These are phyloP conservation scores for Carallia pectinifolia DNA, from an alignment of 345 rosid species.

Conservation along the genomic window DNA sequence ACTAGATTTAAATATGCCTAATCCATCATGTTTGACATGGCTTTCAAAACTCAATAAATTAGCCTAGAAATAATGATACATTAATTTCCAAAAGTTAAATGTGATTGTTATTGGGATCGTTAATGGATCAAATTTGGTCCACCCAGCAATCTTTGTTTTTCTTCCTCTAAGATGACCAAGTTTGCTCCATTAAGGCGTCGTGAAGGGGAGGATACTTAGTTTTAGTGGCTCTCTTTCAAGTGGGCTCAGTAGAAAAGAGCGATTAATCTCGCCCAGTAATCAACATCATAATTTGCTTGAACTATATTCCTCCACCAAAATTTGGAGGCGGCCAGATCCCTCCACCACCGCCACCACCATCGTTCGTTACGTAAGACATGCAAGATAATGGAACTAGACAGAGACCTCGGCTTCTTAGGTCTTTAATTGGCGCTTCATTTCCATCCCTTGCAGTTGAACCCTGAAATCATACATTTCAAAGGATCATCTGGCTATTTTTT, in stretches of 20 bases:
- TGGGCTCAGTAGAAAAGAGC: not conserved
- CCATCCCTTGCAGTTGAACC: conserved; percentile 39
- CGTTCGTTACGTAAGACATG: conserved; percentile 72
- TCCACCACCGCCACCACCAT: conserved; percentile 34
- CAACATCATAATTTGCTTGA: not conserved
- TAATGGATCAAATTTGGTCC: conserved; percentile 81
- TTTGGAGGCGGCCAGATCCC: conserved; percentile 66
- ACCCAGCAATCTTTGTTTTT: conserved; percentile 25
- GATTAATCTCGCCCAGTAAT: not conserved
- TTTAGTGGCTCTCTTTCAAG: not conserved
- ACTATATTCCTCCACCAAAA: conserved; percentile 39
- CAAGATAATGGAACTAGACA: conserved; percentile 92
- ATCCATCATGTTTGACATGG: not conserved
- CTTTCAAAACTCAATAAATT: not conserved
- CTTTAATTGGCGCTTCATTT: conserved; percentile 42
- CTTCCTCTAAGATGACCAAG: conserved; percentile 54
- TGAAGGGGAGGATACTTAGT: not conserved
- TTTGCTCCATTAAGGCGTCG: conserved; percentile 57
- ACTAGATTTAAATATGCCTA: no score
- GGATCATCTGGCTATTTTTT: not conserved
- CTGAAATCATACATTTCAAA: conserved; percentile 26
- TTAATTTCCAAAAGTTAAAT: not conserved
- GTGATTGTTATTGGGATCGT: conserved; percentile 9
- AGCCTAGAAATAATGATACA: not conserved
- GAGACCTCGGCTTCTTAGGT: conserved; percentile 78